Base-by-base conservation (phyloP, 176 grass and related monocot genomes). In the barley (Hordeum vulgare) region DNA sequence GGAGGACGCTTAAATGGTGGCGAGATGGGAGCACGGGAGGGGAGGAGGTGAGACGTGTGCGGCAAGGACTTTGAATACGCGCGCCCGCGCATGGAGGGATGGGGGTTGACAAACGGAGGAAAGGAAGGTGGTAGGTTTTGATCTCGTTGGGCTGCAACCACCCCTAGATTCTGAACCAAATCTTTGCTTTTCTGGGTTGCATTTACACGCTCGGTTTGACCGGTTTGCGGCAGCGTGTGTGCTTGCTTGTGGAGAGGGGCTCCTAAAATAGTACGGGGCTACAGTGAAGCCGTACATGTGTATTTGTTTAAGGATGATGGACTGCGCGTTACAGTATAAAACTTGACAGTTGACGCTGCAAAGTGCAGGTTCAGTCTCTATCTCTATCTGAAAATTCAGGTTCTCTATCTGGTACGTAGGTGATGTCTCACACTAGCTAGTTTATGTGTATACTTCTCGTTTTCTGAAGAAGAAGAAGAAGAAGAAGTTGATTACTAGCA, bases 111-210 rank as follows among this genome's bases (percentile, higher is more conserved):
- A 75, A 83, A 75, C 37, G 75, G 68, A 54, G 39, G 11, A 26
- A 39, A 74, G 53, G 15, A 75, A 81, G 70, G 14, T 34, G 67
- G 62, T 85, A 79, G 84, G 84, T 83, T 26, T 26, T 75, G 88
- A 90, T 90, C 80, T 86, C 84, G 80, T 90, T 86, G 79, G 75
- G 75, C 67, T 65, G 74, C 66, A 86, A 79, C 79, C 34, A 86
- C 84, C 61, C 60, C 78, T 74, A 62, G 73, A 35, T 63, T 65
- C 64, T 75, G 35, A 83, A 90, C 74, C 58, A 90, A 83, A 90
- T 90, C 84, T 86, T 86, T 37, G n/a, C 54, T 66, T 77, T 72
- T n/a, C 7, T 23, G n/a, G 44, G 17, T 61, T 13, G 61, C 56
- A 39, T 80, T 61, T 83, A 71, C 86, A 88, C 80, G 1, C 18